Evolutionary conservation across 139 green algal species (phyloP), one percentile per base, ranked within the genome.

Genomic region (Edaphochlamys debaryana): DNA sequence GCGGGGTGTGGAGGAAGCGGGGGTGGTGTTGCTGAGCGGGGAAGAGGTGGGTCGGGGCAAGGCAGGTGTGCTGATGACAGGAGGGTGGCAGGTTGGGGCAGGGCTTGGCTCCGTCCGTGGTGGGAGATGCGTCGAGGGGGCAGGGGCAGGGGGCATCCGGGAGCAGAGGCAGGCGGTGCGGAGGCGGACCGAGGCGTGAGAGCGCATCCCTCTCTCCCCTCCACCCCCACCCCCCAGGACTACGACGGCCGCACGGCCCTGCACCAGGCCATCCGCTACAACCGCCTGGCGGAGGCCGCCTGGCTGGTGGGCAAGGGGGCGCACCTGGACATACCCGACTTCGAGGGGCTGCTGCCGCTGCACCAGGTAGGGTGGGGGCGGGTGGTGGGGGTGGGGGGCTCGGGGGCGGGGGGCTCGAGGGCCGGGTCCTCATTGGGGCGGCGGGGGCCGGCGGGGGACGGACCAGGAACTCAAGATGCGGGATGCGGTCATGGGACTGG

Each of bases 211-310:
- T n/a, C n/a, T n/a, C n/a, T n/a, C n/a, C n/a, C n/a, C 54, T 63
- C 22, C 36, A 32, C 36, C 17, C 68, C 68, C 37, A 11, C 13
- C 29, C 69, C 5, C 17, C 77, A 83, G 69, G 86, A 90, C 68
- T 74, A 79, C 48, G 86, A 90, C 54, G 86, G 86, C 19, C 86
- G 80, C 32, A 90, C 86, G 1, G 86, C 86, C 17, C 75, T 90
- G 41, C 86, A 90, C 69, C 86, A 90, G 69, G 86, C 86, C 30
- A 86, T 85, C 25, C 86, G 86, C 48, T 87, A 87, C 86, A 87
- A 85, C 80, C 62, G 86, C 37, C 60, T 83, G n/a, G 68, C 86
- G 30, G 86, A 90, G 75, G 81, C 86, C 29, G 52, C 40, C 20
- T 90, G 86, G 86, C 86, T 90, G 45, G 69, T 84, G 25, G 54